Conservation (phyloP, 2,329 filamentous ascomycete species). For the Aureobasidium sp. region DNA sequence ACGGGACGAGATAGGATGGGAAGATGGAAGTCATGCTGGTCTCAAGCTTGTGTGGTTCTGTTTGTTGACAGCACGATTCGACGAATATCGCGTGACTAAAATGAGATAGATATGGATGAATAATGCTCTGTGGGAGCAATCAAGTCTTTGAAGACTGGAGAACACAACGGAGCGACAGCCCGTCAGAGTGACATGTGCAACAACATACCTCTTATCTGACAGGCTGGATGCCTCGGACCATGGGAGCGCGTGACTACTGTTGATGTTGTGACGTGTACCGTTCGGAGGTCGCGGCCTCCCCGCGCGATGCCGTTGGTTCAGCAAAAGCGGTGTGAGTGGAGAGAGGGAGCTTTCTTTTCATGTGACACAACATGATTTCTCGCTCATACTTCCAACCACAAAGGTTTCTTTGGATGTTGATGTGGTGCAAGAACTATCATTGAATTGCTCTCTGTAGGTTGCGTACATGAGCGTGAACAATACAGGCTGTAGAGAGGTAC, state of each 20-base stretch:
- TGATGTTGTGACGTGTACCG: slow-evolving; percentile 1
- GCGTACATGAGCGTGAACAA: too few species aligned
- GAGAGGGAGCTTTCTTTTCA: neutral
- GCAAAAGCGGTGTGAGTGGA: slow-evolving; percentile 10
- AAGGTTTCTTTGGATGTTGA: neutral
- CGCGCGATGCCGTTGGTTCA: slow-evolving; percentile 9
- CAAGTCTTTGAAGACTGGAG: neutral
- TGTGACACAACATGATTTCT: slow-evolving; percentile 10
- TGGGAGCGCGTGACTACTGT: slow-evolving; percentile 5
- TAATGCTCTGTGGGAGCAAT: neutral
- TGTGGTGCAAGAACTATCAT: neutral
- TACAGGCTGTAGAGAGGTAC: too few species aligned
- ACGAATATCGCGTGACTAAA: neutral
- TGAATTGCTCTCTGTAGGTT: neutral
- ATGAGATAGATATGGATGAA: neutral
- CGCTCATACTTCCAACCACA: neutral
- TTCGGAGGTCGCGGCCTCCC: neutral
- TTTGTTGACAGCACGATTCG: too few species aligned
- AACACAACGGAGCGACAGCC: neutral
- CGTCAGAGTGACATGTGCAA: neutral
- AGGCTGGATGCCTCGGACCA: neutral
- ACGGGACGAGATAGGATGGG: slow-evolving; percentile 46
- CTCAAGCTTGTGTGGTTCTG: too few species aligned
- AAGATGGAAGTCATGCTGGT: slow-evolving; percentile 34
- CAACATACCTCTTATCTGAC: neutral